phyloP scores from a whole-genome alignment of 495 filamentous ascomycete species.

The Aspergillus sparsus region DNA sequence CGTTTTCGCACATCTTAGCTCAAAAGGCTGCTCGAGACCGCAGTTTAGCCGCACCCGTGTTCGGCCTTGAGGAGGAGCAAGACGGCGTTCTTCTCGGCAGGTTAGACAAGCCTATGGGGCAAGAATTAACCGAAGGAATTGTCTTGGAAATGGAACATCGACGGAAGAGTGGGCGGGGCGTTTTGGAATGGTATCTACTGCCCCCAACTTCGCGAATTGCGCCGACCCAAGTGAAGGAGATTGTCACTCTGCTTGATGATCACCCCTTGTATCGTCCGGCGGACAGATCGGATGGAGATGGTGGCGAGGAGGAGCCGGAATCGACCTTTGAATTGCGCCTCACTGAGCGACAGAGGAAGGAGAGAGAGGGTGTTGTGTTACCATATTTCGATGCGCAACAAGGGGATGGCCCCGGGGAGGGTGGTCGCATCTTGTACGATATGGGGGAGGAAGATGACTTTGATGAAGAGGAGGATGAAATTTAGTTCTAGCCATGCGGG shows the following conservation, averaged over 20 bases:
- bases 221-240: slow-evolving; percentile 42
- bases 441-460: slow-evolving; percentile 98
- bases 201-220: slow-evolving; percentile 44
- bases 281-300: slow-evolving; percentile 34
- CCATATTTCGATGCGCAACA: slow-evolving; percentile 96
- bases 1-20: slow-evolving; percentile 68
- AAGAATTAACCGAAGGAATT: slow-evolving; percentile 54
- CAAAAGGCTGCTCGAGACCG: slow-evolving; percentile 67
- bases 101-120: slow-evolving; percentile 44
- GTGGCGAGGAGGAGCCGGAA: slow-evolving; percentile 53
- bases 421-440: slow-evolving; percentile 90
- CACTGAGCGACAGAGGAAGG: slow-evolving; percentile 84
- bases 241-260: slow-evolving; percentile 73
- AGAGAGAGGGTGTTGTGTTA: slow-evolving; percentile 83
- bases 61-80: slow-evolving; percentile 70
- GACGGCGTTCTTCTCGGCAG: slow-evolving; percentile 72
- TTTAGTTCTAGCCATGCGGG: slow-evolving; percentile 48
- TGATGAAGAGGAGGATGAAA: slow-evolving; percentile 98
- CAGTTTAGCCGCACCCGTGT: slow-evolving; percentile 68
- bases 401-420: slow-evolving; percentile 72
- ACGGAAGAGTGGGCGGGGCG: slow-evolving; percentile 73
- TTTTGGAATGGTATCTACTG: slow-evolving; percentile 77
- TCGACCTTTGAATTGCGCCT: slow-evolving; percentile 82
- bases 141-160: slow-evolving; percentile 87
- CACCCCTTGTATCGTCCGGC: slow-evolving; percentile 66